Conservation (phyloP, 768 basidiomycete species). For the Russula emetica region DNA sequence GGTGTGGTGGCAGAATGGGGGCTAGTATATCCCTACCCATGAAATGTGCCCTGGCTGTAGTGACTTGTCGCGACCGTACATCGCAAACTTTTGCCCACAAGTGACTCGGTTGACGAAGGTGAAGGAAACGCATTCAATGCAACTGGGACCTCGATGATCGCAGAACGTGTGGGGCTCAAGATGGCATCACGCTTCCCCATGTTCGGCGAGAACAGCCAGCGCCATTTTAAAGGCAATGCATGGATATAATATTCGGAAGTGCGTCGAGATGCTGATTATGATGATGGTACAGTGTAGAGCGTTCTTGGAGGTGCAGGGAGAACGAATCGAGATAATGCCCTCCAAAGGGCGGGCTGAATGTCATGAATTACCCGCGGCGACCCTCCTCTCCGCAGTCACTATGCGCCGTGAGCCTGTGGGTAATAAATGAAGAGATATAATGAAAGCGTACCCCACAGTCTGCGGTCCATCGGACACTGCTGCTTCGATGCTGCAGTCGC, state of each 20-base stretch:
- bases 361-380: conserved; percentile 31
- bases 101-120: neutral
- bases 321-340: neutral
- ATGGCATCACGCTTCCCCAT: neutral
- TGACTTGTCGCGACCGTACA: neutral
- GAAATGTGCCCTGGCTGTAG: neutral
- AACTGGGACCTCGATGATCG: neutral
- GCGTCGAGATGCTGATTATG: neutral
- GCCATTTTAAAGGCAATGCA: neutral
- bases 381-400: conserved; percentile 56
- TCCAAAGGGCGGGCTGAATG: neutral
- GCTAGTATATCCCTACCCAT: neutral
- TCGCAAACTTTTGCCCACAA: neutral
- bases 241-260: neutral
- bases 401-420: neutral
- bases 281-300: neutral
- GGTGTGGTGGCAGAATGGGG: neutral
- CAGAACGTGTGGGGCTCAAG: neutral
- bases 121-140: neutral
- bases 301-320: neutral
- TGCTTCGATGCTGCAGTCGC: conserved; percentile 84
- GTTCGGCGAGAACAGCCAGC: neutral
- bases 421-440: neutral
- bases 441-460: conserved; percentile 74
- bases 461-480: conserved; percentile 97